Percentiles rank a stretch among this genome's conserved stretches.
Conservation (phyloP, 192 early-diverging fungal genomes). For the Coemansia sp. region DNA sequence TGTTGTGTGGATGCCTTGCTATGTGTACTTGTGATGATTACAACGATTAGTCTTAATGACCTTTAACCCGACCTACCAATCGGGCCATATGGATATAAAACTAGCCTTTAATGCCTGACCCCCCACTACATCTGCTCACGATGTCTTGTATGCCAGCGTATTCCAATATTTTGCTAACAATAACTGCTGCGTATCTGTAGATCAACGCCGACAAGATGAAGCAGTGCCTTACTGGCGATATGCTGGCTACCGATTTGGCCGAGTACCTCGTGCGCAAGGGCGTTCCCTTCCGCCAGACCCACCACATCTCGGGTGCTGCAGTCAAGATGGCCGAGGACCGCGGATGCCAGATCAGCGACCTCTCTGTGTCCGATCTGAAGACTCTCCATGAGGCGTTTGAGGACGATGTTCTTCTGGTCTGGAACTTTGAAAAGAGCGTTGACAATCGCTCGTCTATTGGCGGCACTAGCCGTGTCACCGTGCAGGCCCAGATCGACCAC, state of each 20-base stretch:
- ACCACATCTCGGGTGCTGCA: constrained; percentile 95
- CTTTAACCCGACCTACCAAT: constrained; percentile 5
- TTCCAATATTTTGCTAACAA: not conserved
- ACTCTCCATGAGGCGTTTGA: constrained; percentile 80
- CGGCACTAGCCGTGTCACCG: constrained; percentile 80
- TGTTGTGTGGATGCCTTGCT: not conserved
- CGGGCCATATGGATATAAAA: constrained; percentile 39
- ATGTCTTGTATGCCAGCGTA: not conserved
- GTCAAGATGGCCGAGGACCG: constrained; percentile 92
- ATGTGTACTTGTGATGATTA: constrained; percentile 30
- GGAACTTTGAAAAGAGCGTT: constrained; percentile 89
- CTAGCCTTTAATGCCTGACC: constrained; percentile 17
- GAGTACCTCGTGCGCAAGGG: constrained; percentile 98
- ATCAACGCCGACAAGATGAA: constrained; percentile 84
- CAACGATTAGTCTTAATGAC: constrained; percentile 55
- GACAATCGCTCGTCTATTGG: constrained; percentile 86
- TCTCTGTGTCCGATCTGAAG: constrained; percentile 80
- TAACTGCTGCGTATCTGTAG: constrained; percentile 25
- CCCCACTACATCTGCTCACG: not conserved
- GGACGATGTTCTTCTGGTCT: constrained; percentile 77
- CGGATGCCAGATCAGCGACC: constrained; percentile 64
- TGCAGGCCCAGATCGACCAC: constrained; percentile 75
- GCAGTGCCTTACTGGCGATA: constrained; percentile 77
- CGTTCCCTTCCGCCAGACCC: constrained; percentile 97
- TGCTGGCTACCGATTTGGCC: constrained; percentile 98